Evolutionary conservation across 441 rosid genomes (phyloP), one percentile per base, ranked within the genome.

Genomic region (Capsella rubella): DNA sequence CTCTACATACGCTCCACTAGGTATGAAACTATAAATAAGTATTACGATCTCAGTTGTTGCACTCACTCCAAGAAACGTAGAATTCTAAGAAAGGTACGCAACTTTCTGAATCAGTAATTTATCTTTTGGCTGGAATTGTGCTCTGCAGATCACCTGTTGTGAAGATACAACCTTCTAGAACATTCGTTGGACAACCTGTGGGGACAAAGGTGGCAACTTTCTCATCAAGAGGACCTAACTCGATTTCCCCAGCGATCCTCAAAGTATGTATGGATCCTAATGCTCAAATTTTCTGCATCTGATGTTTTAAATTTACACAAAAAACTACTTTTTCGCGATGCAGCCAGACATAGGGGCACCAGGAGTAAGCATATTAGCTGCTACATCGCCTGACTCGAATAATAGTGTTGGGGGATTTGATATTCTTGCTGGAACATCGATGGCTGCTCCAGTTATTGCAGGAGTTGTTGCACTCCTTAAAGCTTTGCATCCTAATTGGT

Each of bases 301-400:
- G 12, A 43, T 35, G 10, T 25, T 43, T 21, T 37, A 4, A 47
- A 14, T 29, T 21, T 21, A 21, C 13, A 28, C 2, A 27, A 18
- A 56, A 54, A 29, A 29, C 0, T 54, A 28, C 10, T 50, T 5
- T 54, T 60, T 21, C 2, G 2, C 1, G 42, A 27, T 42, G 21
- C 74, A 85, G 89, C 89, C 89, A 2, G 89, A 81, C 50, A 74
- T 83, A 53, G 84, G 84, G 14, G 88, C 86, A 39, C 89, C 85
- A 0, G 86, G 86, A 47, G 89, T 76, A 49, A 81, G 65, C 61
- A 85, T 83, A 60, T 68, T 85, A 15, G 83, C 85, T 1, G 80
- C 85, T 14, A 78, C 77, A 67, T 43, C 70, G 14, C 76, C 84
- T 5, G 35, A 40, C 1, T 40, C 64, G 7, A 69, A n/a, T 31